Base-by-base conservation (phyloP, 441 rosid species). In the Capsella rubella region DNA sequence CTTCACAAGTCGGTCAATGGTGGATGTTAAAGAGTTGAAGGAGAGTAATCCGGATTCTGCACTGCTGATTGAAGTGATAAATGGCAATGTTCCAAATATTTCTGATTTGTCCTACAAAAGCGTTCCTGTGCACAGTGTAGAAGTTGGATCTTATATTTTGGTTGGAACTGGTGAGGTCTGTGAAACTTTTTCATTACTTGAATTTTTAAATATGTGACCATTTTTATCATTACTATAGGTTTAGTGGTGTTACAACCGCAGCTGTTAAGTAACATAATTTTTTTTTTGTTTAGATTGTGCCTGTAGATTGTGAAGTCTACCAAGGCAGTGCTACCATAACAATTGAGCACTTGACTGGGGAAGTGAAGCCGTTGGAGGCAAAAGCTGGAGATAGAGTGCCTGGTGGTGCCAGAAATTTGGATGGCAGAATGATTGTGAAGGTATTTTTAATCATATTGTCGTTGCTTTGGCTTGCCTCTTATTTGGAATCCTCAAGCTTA, bases 81-180 rank as follows among this genome's bases (percentile, higher is more conserved):
- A 87, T 82, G 88, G 79, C 18, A 79, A 87, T 55, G 71, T 84
- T 58, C 98, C 97, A 31, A 84, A 90, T 66, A 64, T 89, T 45
- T 81, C 94, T 70, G 84, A 91, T 84, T 87, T 95, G 66, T 85
- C 89, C 0, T 91, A 91, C 65, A 82, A 57, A 83, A 90, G 94
- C 49, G 82, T 95, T 61, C 98, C 96, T 4, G 98, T 93, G 77
- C 91, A 93, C 74, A 88, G 90, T 61, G 89, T 95, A 45, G 77
- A 82, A 72, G 89, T 92, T 64, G 99, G 98, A 67, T 92, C 95
- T 55, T 95, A 80, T 79, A 68, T 95, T 75, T 81, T 95, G 87
- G 95, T 95, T 59, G 96, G 95, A 83, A 84, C 95, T 87, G 99
- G 99, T 82, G 98, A 93, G 98, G 97, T 92, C 85, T 83, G 98